These are phyloP conservation scores for Podospora australis DNA, from an alignment of 495 filamentous ascomycete species.

Conservation along the genomic window DNA sequence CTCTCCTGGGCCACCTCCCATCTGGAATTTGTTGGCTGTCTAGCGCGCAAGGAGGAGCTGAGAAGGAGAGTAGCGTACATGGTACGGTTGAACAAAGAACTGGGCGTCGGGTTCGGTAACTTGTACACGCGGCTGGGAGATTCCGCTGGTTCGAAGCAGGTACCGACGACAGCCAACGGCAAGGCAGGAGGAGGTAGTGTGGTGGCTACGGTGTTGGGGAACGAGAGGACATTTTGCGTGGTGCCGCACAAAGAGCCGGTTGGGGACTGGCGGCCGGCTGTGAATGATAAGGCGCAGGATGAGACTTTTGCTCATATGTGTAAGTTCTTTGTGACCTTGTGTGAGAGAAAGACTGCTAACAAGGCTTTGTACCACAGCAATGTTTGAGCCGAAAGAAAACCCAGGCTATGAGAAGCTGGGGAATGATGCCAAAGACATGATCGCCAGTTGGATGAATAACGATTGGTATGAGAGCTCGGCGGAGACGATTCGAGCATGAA, in stretches of 20 bases:
- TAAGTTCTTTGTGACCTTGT: conserved; percentile 24
- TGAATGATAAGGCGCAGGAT: conserved; percentile 72
- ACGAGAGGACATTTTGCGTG: conserved; percentile 73
- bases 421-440: conserved; percentile 57
- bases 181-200: too few species aligned
- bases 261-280: conserved; percentile 55
- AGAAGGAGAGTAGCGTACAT: conserved; percentile 56
- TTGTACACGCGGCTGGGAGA: conserved; percentile 78
- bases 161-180: conserved; percentile 7
- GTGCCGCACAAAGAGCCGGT: conserved; percentile 53
- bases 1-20: conserved; percentile 81
- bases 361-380: conserved; percentile 39
- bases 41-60: conserved; percentile 72
- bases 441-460: conserved; percentile 51
- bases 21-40: conserved; percentile 89
- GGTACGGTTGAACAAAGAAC: conserved; percentile 47
- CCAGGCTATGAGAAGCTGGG: conserved; percentile 67
- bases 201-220: conserved; percentile 47
- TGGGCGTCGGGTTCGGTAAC: conserved; percentile 65
- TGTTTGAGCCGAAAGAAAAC: conserved; percentile 80
- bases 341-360: not conserved
- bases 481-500: conserved; percentile 14
- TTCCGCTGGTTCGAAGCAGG: conserved; percentile 40
- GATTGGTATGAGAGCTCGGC: conserved; percentile 43
- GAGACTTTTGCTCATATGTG: conserved; percentile 78